Evolutionary conservation across 1,284 basidiomycete genomes (phyloP).

Genomic region (Cryptococcus sp.): DNA sequence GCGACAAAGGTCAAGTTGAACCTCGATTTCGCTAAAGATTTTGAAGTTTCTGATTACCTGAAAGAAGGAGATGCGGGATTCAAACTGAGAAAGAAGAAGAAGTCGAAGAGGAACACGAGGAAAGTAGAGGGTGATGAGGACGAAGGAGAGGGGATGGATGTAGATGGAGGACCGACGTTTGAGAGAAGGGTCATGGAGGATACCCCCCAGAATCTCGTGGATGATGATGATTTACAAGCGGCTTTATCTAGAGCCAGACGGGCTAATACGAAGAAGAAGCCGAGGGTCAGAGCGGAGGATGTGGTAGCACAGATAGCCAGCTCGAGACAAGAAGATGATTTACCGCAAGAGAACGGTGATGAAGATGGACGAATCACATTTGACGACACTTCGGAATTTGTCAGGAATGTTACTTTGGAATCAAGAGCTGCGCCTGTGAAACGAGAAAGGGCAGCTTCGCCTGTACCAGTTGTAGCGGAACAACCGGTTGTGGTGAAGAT

Average conservation of each 20-base stretch:
- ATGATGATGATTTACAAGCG: conserved; percentile 96
- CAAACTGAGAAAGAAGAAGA: conserved; percentile 93
- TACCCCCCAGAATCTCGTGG: conserved; percentile 82
- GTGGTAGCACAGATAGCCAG: conserved; percentile 72
- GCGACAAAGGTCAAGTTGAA: conserved; percentile 53
- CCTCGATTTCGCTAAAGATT: conserved; percentile 87
- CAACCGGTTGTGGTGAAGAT: conserved; percentile 52
- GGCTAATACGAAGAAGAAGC: conserved; percentile 70
- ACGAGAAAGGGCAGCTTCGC: conserved; percentile 31
- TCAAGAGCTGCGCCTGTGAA: conserved; percentile 40
- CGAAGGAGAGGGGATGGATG: conserved; percentile 62
- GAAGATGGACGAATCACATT: conserved; percentile 70
- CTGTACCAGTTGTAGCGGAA: conserved; percentile 25
- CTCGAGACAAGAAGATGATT: conserved; percentile 52
- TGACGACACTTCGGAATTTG: conserved; percentile 96
- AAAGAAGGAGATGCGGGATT: conserved; percentile 88
- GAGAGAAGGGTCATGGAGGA: conserved; percentile 50
- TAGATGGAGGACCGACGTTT: conserved; percentile 61
- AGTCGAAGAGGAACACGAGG: conserved; percentile 69
- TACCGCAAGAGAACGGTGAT: conserved; percentile 57
- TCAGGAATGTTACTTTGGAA: conserved; percentile 70
- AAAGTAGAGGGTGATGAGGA: conserved; percentile 64
- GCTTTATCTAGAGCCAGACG: conserved; percentile 80
- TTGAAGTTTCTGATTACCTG: conserved; percentile 80
- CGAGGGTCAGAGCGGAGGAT: conserved; percentile 77